Conservation (phyloP, 2,329 filamentous ascomycete genomes). For the Cytospora leucostoma region DNA sequence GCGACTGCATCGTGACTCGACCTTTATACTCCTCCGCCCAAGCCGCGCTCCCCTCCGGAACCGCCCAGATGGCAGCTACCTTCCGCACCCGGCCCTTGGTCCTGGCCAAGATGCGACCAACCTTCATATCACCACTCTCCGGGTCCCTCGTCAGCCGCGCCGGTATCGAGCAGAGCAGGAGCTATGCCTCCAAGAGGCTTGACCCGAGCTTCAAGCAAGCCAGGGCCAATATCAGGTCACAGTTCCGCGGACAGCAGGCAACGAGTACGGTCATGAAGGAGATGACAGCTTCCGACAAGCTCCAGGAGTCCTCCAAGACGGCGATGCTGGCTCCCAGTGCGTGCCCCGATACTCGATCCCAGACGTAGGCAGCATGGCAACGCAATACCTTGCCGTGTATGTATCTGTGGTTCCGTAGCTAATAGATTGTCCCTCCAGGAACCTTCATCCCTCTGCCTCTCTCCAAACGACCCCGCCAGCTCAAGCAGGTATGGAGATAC, state of each 20-base stretch:
- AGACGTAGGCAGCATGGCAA: neutral
- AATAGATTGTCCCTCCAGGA: conserved; percentile 36
- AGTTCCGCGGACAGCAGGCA: conserved; percentile 14
- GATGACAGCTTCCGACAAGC: neutral
- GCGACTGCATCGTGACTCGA: neutral
- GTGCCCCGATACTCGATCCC: neutral
- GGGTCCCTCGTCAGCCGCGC: conserved; percentile 5
- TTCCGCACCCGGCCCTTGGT: conserved; percentile 28
- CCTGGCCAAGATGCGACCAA: neutral
- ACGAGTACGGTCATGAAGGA: conserved; percentile 9
- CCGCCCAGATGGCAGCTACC: conserved; percentile 24
- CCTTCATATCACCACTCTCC: conserved; percentile 5
- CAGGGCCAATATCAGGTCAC: neutral
- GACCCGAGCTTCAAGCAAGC: conserved; percentile 14
- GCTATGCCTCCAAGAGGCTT: neutral
- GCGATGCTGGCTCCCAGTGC: conserved; percentile 22
- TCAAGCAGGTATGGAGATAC: conserved; percentile 39
- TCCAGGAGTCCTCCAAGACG: neutral
- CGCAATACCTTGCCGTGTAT: neutral
- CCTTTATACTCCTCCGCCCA: neutral
- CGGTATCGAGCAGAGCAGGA: conserved; percentile 20
- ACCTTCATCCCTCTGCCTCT: conserved; percentile 51
- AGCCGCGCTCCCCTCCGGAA: neutral
- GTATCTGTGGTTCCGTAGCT: neutral
- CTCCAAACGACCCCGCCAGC: conserved; percentile 37